phyloP scores from a whole-genome alignment of 179 eudicot genomes.

The Patellifolia procumbens region DNA sequence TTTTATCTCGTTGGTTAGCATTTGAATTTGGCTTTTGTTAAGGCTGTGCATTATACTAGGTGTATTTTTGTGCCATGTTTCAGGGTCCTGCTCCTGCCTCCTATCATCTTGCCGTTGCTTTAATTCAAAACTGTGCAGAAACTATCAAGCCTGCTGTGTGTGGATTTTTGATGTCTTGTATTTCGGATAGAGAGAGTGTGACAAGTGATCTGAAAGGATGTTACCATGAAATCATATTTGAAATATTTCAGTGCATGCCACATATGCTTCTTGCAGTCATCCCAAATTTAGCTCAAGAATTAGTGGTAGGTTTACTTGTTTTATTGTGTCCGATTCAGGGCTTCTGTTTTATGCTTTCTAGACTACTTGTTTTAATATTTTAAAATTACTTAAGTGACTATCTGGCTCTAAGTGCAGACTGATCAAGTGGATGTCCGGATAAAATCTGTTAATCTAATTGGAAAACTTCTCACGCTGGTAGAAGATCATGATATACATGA shows the following conservation, averaged over 20 bases:
- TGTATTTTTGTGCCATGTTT: conserved; percentile 13
- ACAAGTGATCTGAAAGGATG: conserved; percentile 58
- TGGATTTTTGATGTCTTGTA: conserved; percentile 70
- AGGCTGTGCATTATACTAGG: neutral
- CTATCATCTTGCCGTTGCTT: conserved; percentile 62
- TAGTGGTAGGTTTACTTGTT: conserved; percentile 51
- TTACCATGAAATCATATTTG: conserved; percentile 76
- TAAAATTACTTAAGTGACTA: conserved; percentile 12
- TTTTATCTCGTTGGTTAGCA: neutral
- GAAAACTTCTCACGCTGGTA: conserved; percentile 61
- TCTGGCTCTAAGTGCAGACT: conserved; percentile 52
- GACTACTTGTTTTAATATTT: neutral
- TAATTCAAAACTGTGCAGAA: conserved; percentile 58
- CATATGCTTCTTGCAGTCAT: conserved; percentile 64
- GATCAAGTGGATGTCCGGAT: conserved; percentile 96
- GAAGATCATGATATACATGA: conserved; percentile 47
- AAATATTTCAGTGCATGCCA: conserved; percentile 66
- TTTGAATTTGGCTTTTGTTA: conserved; percentile 8
- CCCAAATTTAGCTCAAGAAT: conserved; percentile 70
- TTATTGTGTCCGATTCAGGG: conserved; percentile 11
- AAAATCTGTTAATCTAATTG: conserved; percentile 70
- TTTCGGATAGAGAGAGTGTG: conserved; percentile 58
- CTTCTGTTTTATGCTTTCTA: conserved; percentile 17
- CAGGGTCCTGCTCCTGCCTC: conserved; percentile 71
- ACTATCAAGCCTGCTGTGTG: conserved; percentile 60